These are phyloP conservation scores for Neurospora africana DNA, from an alignment of 495 filamentous ascomycete species.

Conservation along the genomic window DNA sequence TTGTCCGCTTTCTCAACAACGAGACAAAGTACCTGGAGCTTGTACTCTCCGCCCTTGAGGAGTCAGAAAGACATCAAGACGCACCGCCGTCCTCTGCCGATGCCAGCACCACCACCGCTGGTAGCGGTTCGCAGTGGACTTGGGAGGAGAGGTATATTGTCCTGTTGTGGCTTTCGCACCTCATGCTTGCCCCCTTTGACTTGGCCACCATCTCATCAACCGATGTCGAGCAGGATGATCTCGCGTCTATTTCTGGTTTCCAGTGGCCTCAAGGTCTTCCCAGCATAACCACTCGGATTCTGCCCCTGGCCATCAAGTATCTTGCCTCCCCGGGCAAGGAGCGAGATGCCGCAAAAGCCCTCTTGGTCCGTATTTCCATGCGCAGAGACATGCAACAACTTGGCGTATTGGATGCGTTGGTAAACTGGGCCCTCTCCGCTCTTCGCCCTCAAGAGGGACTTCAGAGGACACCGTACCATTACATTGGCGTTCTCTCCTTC, in stretches of 20 bases:
- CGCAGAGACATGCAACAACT: slow-evolving; percentile 78
- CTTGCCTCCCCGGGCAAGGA: slow-evolving; percentile 73
- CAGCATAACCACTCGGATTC: slow-evolving; percentile 54
- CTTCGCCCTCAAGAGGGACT: slow-evolving; percentile 31
- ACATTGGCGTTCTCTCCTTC: slow-evolving; percentile 68
- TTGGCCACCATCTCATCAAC: slow-evolving; percentile 70
- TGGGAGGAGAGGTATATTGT: slow-evolving; percentile 90
- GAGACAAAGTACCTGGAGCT: slow-evolving; percentile 76
- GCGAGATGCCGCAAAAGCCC: slow-evolving; percentile 67
- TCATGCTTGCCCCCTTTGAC: slow-evolving; percentile 89
- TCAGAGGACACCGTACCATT: slow-evolving; percentile 34
- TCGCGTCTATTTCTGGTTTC: slow-evolving; percentile 26
- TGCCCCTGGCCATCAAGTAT: slow-evolving; percentile 59
- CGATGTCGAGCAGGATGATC: slow-evolving; percentile 26
- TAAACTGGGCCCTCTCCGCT: slow-evolving; percentile 54
- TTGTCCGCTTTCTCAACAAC: slow-evolving; percentile 79
- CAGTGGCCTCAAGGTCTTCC: slow-evolving; percentile 48
- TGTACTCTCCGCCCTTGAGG: slow-evolving; percentile 57
- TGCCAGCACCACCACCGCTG: background rate
- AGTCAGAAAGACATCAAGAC: slow-evolving; percentile 19
- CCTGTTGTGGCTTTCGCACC: slow-evolving; percentile 85
- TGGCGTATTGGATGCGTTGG: slow-evolving; percentile 53
- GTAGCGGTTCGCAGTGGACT: slow-evolving; percentile 28
- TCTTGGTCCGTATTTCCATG: slow-evolving; percentile 73
- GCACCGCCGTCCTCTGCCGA: background rate